Conservation (phyloP, 331 rosid genomes). For the Telfairia occidentalis region DNA sequence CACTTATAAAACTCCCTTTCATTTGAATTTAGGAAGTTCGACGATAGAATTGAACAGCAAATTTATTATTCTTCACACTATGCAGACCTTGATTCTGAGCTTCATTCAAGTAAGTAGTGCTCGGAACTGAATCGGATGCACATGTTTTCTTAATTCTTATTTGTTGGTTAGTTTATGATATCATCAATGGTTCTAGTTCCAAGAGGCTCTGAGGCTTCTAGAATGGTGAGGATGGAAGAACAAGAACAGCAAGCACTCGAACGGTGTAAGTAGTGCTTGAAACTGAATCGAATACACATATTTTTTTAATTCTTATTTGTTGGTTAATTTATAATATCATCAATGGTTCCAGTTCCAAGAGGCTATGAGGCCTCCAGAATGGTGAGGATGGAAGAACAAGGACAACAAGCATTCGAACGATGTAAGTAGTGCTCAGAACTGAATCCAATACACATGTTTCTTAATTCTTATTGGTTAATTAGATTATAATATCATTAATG, state of each 20-base stretch:
- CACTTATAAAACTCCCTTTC: no score
- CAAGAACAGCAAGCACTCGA: conserved; percentile 23
- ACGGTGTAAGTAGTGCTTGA: no score
- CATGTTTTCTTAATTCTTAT: background rate
- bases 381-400: conserved; percentile 44
- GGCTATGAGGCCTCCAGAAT: conserved; percentile 27
- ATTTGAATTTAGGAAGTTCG: conserved; percentile 65
- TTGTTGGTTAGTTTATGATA: background rate
- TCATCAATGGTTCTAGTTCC: conserved; percentile 26
- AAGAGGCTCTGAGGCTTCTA: conserved; percentile 32
- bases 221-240: conserved; percentile 39
- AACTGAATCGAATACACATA: background rate
- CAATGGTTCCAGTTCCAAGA: conserved; percentile 33
- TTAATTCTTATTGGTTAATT: background rate
- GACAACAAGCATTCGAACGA: conserved; percentile 15
- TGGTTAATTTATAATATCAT: background rate
- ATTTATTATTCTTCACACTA: conserved; percentile 23
- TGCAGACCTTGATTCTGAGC: conserved; percentile 37
- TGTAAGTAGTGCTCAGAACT: no score
- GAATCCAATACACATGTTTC: background rate
- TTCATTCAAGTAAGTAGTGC: conserved; percentile 45
- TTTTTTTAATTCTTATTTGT: background rate
- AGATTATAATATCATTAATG: background rate
- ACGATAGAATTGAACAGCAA: conserved; percentile 39
- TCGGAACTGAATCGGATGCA: background rate